Percentiles rank a stretch among this genome's conserved stretches.
Evolutionary conservation across 2,329 filamentous ascomycete species (phyloP).

Genomic region (Thielaviopsis musarum): DNA sequence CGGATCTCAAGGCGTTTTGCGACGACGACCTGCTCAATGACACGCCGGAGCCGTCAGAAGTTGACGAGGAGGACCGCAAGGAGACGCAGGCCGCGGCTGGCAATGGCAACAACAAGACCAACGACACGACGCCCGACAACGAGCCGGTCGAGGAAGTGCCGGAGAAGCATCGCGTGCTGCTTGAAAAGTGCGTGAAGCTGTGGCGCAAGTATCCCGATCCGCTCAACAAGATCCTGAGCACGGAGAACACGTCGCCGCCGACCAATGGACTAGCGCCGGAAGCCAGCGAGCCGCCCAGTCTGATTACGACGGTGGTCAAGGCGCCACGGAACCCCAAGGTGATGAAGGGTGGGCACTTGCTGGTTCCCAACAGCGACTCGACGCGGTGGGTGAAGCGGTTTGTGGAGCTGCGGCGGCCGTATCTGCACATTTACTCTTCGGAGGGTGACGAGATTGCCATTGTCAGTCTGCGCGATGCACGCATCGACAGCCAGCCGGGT

Average conservation of each 20-base stretch:
- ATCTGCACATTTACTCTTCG: slow-evolving; percentile 75
- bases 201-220: slow-evolving; percentile 48
- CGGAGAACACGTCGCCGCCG: slow-evolving; percentile 51
- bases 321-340: slow-evolving; percentile 67
- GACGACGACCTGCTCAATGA: slow-evolving; percentile 43
- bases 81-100: slow-evolving; percentile 14
- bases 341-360: slow-evolving; percentile 73
- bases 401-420: slow-evolving; percentile 79
- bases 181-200: slow-evolving; percentile 42
- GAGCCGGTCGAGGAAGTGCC: slow-evolving; percentile 14
- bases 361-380: slow-evolving; percentile 67
- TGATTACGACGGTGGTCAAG: slow-evolving; percentile 60
- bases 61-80: slow-evolving; percentile 19
- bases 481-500: slow-evolving; percentile 84
- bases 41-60: slow-evolving; percentile 35
- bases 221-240: slow-evolving; percentile 35
- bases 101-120: slow-evolving; percentile 15
- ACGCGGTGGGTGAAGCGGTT: slow-evolving; percentile 83
- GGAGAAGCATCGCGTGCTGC: slow-evolving; percentile 27
- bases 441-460: slow-evolving; percentile 83
- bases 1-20: slow-evolving; percentile 11
- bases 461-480: slow-evolving; percentile 72
- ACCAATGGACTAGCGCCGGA: slow-evolving; percentile 38
- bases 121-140: slow-evolving; percentile 14
- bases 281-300: slow-evolving; percentile 37